phyloP scores from a whole-genome alignment of 108 stramenopile species.

The Cyclotella baltica region DNA sequence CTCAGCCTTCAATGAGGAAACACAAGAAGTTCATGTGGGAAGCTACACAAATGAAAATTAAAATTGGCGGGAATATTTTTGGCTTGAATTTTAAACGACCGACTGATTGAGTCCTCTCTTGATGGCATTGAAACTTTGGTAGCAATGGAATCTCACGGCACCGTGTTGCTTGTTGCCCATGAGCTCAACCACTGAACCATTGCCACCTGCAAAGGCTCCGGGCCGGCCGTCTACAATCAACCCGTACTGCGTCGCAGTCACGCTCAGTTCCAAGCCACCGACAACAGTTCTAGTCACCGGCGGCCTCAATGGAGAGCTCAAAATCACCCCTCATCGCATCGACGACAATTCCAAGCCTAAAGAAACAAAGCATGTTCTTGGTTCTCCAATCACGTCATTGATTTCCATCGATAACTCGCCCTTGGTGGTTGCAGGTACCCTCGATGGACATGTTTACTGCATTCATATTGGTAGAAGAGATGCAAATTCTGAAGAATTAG shows the following conservation, averaged over 20 bases:
- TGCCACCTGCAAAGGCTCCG: not conserved
- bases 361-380: not conserved
- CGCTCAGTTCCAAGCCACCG: not conserved
- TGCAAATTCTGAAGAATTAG: too few relatives aligned
- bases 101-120: too few relatives aligned
- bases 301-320: not conserved
- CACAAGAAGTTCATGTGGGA: too few relatives aligned
- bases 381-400: slow-evolving; percentile 9
- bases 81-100: too few relatives aligned
- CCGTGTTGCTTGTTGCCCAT: too few relatives aligned
- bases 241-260: not conserved
- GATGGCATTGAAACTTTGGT: too few relatives aligned
- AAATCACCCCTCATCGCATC: not conserved
- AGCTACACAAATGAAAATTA: too few relatives aligned
- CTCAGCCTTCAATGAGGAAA: too few relatives aligned
- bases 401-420: slow-evolving; percentile 6
- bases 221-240: not conserved
- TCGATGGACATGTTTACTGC: not conserved
- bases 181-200: not conserved
- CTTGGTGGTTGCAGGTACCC: not conserved
- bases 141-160: too few relatives aligned
- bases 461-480: not conserved
- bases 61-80: too few relatives aligned
- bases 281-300: not conserved
- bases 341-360: not conserved